Evolutionary conservation across 1,284 basidiomycete genomes (phyloP), one percentile per base, ranked within the genome.

Genomic region (Puccinia polysora): DNA sequence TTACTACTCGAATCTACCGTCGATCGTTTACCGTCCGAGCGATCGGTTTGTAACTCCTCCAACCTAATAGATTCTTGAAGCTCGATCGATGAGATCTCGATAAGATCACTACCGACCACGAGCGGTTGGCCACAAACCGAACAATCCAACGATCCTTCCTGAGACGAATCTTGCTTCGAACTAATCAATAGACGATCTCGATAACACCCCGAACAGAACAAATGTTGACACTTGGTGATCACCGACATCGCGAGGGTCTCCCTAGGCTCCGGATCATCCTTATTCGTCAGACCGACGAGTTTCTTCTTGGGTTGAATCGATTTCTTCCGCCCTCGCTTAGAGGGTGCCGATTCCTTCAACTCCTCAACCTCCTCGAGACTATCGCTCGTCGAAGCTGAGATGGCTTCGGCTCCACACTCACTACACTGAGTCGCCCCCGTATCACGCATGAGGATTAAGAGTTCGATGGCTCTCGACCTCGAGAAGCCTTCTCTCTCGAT

Each of bases 221-320:
- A 83, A 80, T 98, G 96, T 78, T 92, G 89, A 80, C 96, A 99
- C 72, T 88, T 86, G 6, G 96, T 97, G 77, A 99, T 74, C 12
- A 80, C 76, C 5, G 78, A 77, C 38, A 72, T 73, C 1, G 45
- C 36, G 18, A 59, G 52, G 47, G 50, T 30, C 20, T 56, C 53
- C 47, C 47, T 55, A 0, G 28, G 25, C 20, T 20, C 65, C 4
- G 36, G n/a, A n/a, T 58, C 7, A 20, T 6, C 56, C 15, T 34
- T 43, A n/a, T 32, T 6, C 7, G 34, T 53, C 20, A 34, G 12
- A 28, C 28, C 25, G 7, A 23, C 15, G 25, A 30, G 6, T 20
- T 53, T 4, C 34, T 65, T 20, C 49, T 59, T 59, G 56, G 38
- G 32, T 4, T 47, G n/a, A 20, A 34, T 34, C n/a, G 62, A 20